Percentiles rank a stretch among this genome's conserved stretches.
phyloP scores from a whole-genome alignment of 2,329 filamentous ascomycete species.

The Decorospora gaudefroyi region DNA sequence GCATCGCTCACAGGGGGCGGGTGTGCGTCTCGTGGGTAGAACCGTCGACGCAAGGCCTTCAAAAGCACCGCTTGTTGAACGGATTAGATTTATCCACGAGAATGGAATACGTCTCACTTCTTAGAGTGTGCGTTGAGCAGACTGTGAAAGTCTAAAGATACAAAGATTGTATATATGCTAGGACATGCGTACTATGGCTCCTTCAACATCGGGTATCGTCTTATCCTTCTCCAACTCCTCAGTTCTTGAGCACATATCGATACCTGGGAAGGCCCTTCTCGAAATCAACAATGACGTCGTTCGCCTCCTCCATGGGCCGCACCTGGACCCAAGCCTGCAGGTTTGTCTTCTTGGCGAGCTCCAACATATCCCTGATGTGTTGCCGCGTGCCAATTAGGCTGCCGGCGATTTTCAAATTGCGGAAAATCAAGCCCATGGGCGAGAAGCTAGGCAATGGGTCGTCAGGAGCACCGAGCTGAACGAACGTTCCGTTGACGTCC shows the following conservation, averaged over 20 bases:
- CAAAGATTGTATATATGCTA: slow-evolving; percentile 2
- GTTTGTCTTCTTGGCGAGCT: slow-evolving; percentile 48
- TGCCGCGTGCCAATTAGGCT: slow-evolving; percentile 66
- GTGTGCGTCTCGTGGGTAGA: too few species aligned
- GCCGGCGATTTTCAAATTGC: slow-evolving; percentile 65
- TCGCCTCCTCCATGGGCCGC: slow-evolving; percentile 48
- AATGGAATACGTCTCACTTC: too few species aligned
- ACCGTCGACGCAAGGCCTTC: too few species aligned
- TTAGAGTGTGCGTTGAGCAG: too few species aligned
- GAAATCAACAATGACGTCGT: slow-evolving; percentile 47
- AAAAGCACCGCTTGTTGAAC: too few species aligned
- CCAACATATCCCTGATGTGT: slow-evolving; percentile 61
- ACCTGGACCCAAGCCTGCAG: slow-evolving; percentile 51
- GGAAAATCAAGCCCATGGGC: slow-evolving; percentile 57
- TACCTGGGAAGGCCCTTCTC: slow-evolving; percentile 50
- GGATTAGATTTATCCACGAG: too few species aligned
- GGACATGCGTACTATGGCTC: slow-evolving; percentile 2
- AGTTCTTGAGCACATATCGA: slow-evolving; percentile 48
- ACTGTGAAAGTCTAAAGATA: too few species aligned
- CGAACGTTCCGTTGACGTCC: slow-evolving; percentile 62
- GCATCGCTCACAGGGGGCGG: too few species aligned
- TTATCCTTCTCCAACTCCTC: neutral
- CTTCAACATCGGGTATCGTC: slow-evolving; percentile 7
- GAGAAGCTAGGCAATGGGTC: slow-evolving; percentile 56
- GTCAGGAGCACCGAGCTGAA: slow-evolving; percentile 71